phyloP scores from a whole-genome alignment of 2,329 filamentous ascomycete genomes.

The Ceratocystis ficicola region DNA sequence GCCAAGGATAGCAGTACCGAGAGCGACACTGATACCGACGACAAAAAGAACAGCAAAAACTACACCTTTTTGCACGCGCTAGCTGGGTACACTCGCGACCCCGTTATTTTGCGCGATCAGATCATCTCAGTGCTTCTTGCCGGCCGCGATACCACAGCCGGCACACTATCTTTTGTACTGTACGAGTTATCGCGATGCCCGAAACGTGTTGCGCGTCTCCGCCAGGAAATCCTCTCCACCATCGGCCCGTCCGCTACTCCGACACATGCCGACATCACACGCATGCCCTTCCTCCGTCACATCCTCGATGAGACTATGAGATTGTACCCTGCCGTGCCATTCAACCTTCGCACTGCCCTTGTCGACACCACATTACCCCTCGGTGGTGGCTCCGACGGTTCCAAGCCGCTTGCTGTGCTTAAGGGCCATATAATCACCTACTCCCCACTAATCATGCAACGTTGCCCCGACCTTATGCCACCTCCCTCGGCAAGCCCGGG shows the following conservation, averaged over 20 bases:
- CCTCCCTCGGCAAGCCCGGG: constrained; percentile 29
- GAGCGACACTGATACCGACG: not conserved
- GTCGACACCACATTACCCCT: constrained; percentile 62
- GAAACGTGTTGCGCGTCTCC: constrained; percentile 52
- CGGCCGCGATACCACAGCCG: constrained; percentile 76
- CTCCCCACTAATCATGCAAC: constrained; percentile 60
- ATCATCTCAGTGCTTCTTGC: constrained; percentile 71
- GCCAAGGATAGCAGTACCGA: not conserved
- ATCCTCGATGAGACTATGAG: constrained; percentile 67
- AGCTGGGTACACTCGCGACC: constrained; percentile 63
- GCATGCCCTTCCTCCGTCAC: constrained; percentile 70
- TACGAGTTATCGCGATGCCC: constrained; percentile 71
- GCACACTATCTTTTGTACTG: constrained; percentile 65
- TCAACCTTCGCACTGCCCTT: constrained; percentile 62
- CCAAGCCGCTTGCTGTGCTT: constrained; percentile 49
- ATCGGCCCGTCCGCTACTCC: constrained; percentile 51
- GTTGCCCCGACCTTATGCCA: constrained; percentile 52
- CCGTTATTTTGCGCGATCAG: constrained; percentile 67
- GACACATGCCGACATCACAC: constrained; percentile 64
- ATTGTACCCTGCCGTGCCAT: constrained; percentile 65
- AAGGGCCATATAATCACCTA: constrained; percentile 57
- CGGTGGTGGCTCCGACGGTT: constrained; percentile 54
- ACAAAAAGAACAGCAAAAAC: constrained; percentile 30
- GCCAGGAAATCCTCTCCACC: constrained; percentile 55
- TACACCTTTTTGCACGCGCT: constrained; percentile 84